Evolutionary conservation across 2,329 filamentous ascomycete genomes (phyloP).

Genomic region (Ophiocordyceps camponoti-floridani): DNA sequence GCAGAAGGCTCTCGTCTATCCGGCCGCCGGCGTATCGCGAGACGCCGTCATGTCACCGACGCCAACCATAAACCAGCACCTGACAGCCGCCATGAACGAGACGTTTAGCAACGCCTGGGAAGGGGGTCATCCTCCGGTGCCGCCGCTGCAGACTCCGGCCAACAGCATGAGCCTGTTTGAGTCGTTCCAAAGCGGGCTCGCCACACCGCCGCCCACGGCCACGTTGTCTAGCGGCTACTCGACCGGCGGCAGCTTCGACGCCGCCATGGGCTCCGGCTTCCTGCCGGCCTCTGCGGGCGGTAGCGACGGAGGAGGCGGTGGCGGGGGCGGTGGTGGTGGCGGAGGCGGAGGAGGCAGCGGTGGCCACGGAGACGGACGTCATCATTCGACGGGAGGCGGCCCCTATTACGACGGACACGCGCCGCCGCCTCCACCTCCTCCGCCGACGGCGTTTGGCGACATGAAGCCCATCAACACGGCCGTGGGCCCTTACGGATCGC

Average conservation of each 20-base stretch:
- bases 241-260: constrained; percentile 23
- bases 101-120: constrained; percentile 33
- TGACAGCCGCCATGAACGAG: constrained; percentile 38
- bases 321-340: background rate
- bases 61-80: constrained; percentile 29
- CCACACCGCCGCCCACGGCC: constrained; percentile 38
- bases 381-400: constrained; percentile 5
- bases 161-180: constrained; percentile 25
- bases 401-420: constrained; percentile 17
- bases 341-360: background rate
- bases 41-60: constrained; percentile 36
- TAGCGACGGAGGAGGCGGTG: no score
- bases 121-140: constrained; percentile 12
- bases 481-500: constrained; percentile 12
- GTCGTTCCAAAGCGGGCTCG: constrained; percentile 31
- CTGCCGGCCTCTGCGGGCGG: constrained; percentile 12
- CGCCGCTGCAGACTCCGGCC: constrained; percentile 14
- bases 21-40: constrained; percentile 13
- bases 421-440: constrained; percentile 8
- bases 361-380: constrained; percentile 1
- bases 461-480: constrained; percentile 15
- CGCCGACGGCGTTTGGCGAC: constrained; percentile 9
- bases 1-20: constrained; percentile 23
- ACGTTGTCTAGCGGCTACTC: constrained; percentile 29
- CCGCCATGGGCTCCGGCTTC: constrained; percentile 13